A percentile compares a stretch with the other conserved stretches of the same genome.
Conservation (phyloP, 2,329 filamentous ascomycete species). For the Didymella pinodella region DNA sequence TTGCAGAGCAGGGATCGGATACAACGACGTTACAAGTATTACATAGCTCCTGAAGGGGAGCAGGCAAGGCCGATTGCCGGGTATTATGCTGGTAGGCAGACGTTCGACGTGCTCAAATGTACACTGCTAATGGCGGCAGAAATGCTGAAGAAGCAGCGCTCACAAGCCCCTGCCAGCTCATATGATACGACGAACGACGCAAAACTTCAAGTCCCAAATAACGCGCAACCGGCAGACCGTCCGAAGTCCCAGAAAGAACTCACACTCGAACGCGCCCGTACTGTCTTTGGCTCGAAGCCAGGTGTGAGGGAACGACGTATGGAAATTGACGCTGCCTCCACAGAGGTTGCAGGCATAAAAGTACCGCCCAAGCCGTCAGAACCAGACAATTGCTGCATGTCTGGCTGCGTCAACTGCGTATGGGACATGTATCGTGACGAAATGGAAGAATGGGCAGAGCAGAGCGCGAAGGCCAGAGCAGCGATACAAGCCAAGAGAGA, state of each 20-base stretch:
- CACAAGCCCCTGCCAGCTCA: constrained; percentile 37
- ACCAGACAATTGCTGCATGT: constrained; percentile 99
- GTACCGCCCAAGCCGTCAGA: constrained; percentile 87
- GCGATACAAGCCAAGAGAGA: constrained; percentile 54
- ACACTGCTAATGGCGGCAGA: constrained; percentile 43
- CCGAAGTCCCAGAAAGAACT: constrained; percentile 62
- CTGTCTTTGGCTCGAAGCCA: constrained; percentile 84
- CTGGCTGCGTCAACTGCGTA: constrained; percentile 95
- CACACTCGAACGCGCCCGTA: constrained; percentile 65
- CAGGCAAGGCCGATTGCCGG: constrained; percentile 51
- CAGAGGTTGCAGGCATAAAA: constrained; percentile 76
- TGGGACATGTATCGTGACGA: constrained; percentile 94
- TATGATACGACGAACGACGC: constrained; percentile 46
- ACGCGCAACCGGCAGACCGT: constrained; percentile 46
- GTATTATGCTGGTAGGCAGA: constrained; percentile 47
- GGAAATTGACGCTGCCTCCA: constrained; percentile 66
- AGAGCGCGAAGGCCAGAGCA: constrained; percentile 68
- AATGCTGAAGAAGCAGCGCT: constrained; percentile 43
- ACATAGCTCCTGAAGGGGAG: constrained; percentile 49
- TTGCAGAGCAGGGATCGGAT: constrained; percentile 47
- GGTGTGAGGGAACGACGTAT: constrained; percentile 76
- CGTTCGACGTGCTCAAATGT: background rate
- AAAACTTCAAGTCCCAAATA: constrained; percentile 30
- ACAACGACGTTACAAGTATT: constrained; percentile 45
- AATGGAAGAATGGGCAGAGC: constrained; percentile 83